Conservation (phyloP, 2,329 filamentous ascomycete species). For the Shiraia bambusicola region DNA sequence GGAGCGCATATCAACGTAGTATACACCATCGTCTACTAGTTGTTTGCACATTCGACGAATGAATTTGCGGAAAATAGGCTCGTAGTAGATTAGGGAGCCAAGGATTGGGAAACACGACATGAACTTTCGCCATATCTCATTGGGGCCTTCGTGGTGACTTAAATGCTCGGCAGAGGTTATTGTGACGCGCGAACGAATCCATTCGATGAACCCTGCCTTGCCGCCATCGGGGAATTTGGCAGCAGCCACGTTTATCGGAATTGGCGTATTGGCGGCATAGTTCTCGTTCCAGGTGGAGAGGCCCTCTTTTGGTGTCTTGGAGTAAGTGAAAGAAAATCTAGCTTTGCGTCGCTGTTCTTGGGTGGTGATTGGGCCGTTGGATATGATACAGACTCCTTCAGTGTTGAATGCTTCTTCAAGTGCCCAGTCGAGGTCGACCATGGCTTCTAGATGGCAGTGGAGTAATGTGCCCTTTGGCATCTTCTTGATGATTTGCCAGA, state of each 20-base stretch:
- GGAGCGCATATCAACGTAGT: constrained; percentile 79
- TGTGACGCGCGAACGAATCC: constrained; percentile 72
- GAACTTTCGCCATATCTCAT: constrained; percentile 86
- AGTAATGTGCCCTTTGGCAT: constrained; percentile 89
- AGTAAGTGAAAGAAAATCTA: constrained; percentile 59
- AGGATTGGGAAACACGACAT: constrained; percentile 71
- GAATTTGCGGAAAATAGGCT: constrained; percentile 81
- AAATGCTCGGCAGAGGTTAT: constrained; percentile 73
- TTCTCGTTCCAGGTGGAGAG: constrained; percentile 64
- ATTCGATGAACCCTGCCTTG: constrained; percentile 69
- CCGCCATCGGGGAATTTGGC: constrained; percentile 74
- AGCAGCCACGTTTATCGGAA: constrained; percentile 65
- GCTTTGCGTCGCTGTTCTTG: constrained; percentile 57
- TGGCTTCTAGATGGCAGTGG: constrained; percentile 88
- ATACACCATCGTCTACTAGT: constrained; percentile 77
- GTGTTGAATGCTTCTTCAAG: constrained; percentile 70
- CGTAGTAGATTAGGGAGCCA: constrained; percentile 78
- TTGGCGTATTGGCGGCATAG: constrained; percentile 61
- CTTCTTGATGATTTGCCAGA: constrained; percentile 80
- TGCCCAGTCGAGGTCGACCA: constrained; percentile 83
- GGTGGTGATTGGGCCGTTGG: constrained; percentile 59
- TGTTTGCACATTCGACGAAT: constrained; percentile 69
- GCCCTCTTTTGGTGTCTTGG: constrained; percentile 44
- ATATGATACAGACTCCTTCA: constrained; percentile 71
- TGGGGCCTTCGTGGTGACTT: constrained; percentile 77